phyloP scores from a whole-genome alignment of 208 protist species.

The Leptomonas seymouri region DNA sequence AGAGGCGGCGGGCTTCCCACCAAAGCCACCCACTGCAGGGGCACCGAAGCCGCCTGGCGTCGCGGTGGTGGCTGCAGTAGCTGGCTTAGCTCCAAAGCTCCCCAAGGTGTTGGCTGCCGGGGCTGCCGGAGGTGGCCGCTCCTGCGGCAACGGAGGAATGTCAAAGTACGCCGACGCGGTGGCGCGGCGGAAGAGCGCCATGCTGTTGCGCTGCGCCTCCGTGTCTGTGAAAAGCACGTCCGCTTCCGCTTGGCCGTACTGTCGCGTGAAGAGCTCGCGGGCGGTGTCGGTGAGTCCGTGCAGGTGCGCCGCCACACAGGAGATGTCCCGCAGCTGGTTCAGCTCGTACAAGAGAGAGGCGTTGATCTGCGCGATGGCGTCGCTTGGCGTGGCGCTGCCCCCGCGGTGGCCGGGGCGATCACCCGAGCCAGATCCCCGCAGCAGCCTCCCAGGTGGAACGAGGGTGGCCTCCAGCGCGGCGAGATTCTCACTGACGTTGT shows the following conservation, averaged over 20 bases:
- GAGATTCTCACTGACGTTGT: conserved; percentile 43
- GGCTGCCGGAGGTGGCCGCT: not conserved
- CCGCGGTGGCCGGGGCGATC: conserved; percentile 17
- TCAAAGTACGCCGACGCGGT: conserved; percentile 32
- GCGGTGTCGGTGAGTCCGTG: conserved; percentile 56
- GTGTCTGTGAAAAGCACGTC: conserved; percentile 58
- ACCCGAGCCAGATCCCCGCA: conserved; percentile 8
- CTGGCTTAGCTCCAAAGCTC: not conserved
- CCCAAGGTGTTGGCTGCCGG: conserved; percentile 16
- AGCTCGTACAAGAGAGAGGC: conserved; percentile 69
- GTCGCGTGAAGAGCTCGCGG: conserved; percentile 62
- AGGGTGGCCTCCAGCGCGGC: conserved; percentile 58
- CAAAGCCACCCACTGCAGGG: conserved; percentile 8
- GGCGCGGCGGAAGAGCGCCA: conserved; percentile 23
- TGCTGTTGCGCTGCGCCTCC: conserved; percentile 36
- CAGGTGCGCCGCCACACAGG: conserved; percentile 54
- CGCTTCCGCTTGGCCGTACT: conserved; percentile 74
- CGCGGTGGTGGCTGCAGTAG: not conserved
- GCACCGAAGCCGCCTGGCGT: not conserved
- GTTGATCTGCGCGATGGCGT: conserved; percentile 67
- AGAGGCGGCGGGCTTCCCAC: not conserved
- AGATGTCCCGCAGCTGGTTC: conserved; percentile 56
- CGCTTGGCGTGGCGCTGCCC: conserved; percentile 20
- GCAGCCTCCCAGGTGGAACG: conserved; percentile 27
- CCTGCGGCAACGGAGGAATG: conserved; percentile 32